phyloP scores from a whole-genome alignment of 2,329 filamentous ascomycete species.

The Apiospora hydei region DNA sequence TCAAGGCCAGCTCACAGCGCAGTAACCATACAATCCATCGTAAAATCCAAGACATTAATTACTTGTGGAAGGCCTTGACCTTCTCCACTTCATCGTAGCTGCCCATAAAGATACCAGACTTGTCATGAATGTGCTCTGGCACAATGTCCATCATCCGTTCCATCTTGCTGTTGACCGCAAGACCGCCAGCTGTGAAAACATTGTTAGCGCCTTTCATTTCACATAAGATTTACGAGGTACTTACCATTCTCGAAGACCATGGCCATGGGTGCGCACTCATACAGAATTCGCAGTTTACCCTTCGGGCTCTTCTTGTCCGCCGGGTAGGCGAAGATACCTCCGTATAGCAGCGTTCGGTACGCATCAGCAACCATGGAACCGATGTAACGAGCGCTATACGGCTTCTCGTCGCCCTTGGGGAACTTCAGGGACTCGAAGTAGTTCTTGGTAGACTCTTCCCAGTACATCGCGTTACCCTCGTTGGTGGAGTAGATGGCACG shows the following conservation, averaged over 20 bases:
- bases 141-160: constrained; percentile 86
- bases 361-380: constrained; percentile 98
- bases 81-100: constrained; percentile 96
- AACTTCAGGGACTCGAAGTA: constrained; percentile 92
- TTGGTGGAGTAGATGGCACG: constrained; percentile 97
- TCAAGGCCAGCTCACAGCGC: constrained; percentile 7
- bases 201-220: constrained; percentile 36
- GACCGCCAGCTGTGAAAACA: constrained; percentile 74
- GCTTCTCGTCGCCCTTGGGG: constrained; percentile 77
- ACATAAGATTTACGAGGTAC: constrained; percentile 41
- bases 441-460: constrained; percentile 84
- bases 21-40: constrained; percentile 10
- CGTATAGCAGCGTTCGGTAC: constrained; percentile 93
- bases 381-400: constrained; percentile 95
- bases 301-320: constrained; percentile 98
- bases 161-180: constrained; percentile 93
- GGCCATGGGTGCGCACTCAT: constrained; percentile 99
- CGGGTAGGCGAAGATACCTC: constrained; percentile 96
- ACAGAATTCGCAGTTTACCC: constrained; percentile 95
- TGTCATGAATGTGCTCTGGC: constrained; percentile 93
- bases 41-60: constrained; percentile 26
- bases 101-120: constrained; percentile 94
- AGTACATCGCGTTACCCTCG: constrained; percentile 97
- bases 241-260: constrained; percentile 98
- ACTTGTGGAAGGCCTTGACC: constrained; percentile 83